Evolutionary conservation across 139 green algal genomes (phyloP).

Genomic region (Tetradesmus obliquus): DNA sequence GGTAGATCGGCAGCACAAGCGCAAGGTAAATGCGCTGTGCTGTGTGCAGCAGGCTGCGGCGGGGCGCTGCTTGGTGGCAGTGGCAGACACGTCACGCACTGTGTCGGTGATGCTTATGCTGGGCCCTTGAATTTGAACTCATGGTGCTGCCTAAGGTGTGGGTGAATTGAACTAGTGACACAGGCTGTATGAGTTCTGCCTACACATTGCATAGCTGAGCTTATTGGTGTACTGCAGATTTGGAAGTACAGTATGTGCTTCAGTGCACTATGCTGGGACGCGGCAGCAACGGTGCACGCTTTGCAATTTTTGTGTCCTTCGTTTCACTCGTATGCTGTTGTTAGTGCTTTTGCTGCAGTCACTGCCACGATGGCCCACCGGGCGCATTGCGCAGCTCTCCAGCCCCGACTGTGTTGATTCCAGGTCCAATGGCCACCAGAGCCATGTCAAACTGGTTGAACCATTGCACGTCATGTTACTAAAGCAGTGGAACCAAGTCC

Average conservation of each 20-base stretch:
- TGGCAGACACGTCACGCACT: neutral
- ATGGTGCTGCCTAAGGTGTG: neutral
- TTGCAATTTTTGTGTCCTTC: neutral
- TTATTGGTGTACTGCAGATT: neutral
- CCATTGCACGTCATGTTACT: too few species aligned
- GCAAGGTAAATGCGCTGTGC: constrained; percentile 19
- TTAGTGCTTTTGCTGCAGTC: too few species aligned
- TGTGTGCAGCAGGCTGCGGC: neutral
- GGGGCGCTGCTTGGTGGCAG: neutral
- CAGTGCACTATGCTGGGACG: neutral
- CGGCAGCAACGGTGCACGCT: neutral
- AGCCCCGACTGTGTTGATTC: too few species aligned
- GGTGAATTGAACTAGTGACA: neutral
- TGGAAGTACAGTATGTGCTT: neutral
- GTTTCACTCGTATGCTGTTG: too few species aligned
- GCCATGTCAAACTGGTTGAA: too few species aligned
- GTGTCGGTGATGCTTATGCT: neutral
- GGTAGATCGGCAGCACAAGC: neutral
- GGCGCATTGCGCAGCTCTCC: too few species aligned
- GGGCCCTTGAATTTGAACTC: neutral
- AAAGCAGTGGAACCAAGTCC: too few species aligned
- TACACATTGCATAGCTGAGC: too few species aligned
- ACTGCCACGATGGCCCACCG: too few species aligned
- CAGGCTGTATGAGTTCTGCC: neutral
- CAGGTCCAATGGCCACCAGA: too few species aligned